Evolutionary conservation across 495 filamentous ascomycete species (phyloP), one percentile per base, ranked within the genome.

Genomic region (Penicillium maclennaniae): DNA sequence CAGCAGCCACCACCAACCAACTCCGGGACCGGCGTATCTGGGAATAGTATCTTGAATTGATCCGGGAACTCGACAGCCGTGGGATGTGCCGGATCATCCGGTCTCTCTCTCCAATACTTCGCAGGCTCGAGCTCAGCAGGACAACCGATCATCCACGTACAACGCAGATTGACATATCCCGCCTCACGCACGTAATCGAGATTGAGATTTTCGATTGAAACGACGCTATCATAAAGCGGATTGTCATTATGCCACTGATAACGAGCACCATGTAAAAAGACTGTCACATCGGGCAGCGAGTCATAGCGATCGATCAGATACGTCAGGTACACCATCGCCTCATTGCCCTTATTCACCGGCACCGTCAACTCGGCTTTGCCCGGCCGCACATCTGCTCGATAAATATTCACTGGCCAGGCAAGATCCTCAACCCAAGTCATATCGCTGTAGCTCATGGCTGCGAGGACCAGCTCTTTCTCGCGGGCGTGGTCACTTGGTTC

Each of bases 271-370:
- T 82, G 79, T 2, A 76, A 59, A 53, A 82, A 79, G 43, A 78
- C 50, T 0, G 48, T 65, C n/a, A 76, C 60, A 19, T 72, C 65
- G 0, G 71, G 69, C 19, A 82, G 77, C 14, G 59, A 49, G 14
- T 66, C 47, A 54, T 83, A 83, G 40, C 77, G 69, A 19, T 73
- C 67, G 42, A 75, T 70, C 21, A 79, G 71, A 47, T 81, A 83
- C 51, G 78, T 83, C 0, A 86, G 62, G 61, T 82, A 84, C 6
- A 80, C 76, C 80, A 85, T 84, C 10, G 78, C 82, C 64, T 87
- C 84, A 54, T 77, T 76, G 5, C 84, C 82, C 59, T 83, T 83
- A 62, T 84, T 85, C 4, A 50, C 50, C 5, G 79, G 76, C 6
- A 82, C 72, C 0, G 69, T 76, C 17, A 78, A 63, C 3, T 44